phyloP scores from a whole-genome alignment of 2,329 filamentous ascomycete genomes.

The Penicillium sp. region DNA sequence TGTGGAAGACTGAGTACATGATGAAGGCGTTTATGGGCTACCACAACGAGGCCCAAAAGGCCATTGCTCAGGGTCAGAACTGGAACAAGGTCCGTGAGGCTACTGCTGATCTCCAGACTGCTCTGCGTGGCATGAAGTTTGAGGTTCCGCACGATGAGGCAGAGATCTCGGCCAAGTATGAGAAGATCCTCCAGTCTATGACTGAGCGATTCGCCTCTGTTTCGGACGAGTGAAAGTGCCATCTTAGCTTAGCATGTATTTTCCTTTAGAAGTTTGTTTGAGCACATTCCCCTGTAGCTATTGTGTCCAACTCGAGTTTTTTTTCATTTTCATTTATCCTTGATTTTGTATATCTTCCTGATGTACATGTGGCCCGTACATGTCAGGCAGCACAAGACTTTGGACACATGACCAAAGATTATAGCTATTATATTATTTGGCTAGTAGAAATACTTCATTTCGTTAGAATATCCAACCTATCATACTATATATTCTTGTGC shows the following conservation, averaged over 20 bases:
- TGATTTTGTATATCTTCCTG: not conserved
- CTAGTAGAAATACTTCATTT: not conserved
- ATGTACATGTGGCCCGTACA: not conserved
- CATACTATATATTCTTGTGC: not conserved
- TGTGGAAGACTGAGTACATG: constrained; percentile 99
- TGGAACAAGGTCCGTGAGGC: constrained; percentile 93
- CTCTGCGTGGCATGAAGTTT: constrained; percentile 93
- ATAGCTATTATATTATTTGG: not conserved
- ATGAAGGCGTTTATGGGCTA: constrained; percentile 99
- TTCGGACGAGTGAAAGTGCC: constrained; percentile 73
- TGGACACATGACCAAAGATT: not conserved
- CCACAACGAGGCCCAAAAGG: constrained; percentile 97
- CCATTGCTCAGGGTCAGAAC: constrained; percentile 80
- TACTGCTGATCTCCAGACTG: constrained; percentile 78
- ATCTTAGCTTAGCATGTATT: constrained; percentile 20
- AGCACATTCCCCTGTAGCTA: constrained; percentile 41
- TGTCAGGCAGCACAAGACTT: constrained; percentile 2
- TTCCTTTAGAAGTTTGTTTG: constrained; percentile 27
- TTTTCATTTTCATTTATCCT: constrained; percentile 6
- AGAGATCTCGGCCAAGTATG: constrained; percentile 84
- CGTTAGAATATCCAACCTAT: not conserved
- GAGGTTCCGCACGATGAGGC: constrained; percentile 86
- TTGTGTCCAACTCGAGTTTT: constrained; percentile 18
- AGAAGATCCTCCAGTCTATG: constrained; percentile 86
- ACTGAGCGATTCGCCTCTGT: constrained; percentile 96